phyloP scores from a whole-genome alignment of 129 eudicot species.

The Chrysanthemum seticuspe region DNA sequence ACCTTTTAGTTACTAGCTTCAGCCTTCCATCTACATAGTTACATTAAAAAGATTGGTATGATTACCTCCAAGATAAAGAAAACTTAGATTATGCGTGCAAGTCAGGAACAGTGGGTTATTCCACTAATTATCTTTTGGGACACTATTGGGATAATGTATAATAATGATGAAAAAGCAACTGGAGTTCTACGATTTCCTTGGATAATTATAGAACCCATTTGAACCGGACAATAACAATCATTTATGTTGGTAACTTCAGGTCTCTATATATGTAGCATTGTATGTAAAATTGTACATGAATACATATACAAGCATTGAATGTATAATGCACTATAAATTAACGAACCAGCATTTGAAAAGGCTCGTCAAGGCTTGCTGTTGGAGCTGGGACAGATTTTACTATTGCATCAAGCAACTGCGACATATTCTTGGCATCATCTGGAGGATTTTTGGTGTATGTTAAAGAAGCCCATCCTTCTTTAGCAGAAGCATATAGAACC shows the following conservation, averaged over 20 bases:
- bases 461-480: constrained; percentile 97
- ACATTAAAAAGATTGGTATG: background rate
- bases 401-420: constrained; percentile 89
- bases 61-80: background rate
- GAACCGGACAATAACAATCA: background rate
- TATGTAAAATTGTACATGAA: background rate
- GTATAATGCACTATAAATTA: constrained; percentile 11
- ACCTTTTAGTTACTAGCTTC: background rate
- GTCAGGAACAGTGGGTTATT: background rate
- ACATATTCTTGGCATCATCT: constrained; percentile 76
- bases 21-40: background rate
- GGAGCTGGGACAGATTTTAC: constrained; percentile 83
- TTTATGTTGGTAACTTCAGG: constrained; percentile 1
- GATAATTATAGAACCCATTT: constrained; percentile 5
- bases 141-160: background rate
- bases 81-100: background rate
- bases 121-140: background rate
- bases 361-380: constrained; percentile 65
- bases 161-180: background rate
- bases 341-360: constrained; percentile 94
- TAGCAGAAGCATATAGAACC: constrained; percentile 96
- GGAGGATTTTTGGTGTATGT: constrained; percentile 79
- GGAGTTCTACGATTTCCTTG: background rate
- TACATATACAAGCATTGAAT: constrained; percentile 16
- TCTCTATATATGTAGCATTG: background rate